Conservation (phyloP, 352 stramenopile genomes). For the Globisporangium viniferum region DNA sequence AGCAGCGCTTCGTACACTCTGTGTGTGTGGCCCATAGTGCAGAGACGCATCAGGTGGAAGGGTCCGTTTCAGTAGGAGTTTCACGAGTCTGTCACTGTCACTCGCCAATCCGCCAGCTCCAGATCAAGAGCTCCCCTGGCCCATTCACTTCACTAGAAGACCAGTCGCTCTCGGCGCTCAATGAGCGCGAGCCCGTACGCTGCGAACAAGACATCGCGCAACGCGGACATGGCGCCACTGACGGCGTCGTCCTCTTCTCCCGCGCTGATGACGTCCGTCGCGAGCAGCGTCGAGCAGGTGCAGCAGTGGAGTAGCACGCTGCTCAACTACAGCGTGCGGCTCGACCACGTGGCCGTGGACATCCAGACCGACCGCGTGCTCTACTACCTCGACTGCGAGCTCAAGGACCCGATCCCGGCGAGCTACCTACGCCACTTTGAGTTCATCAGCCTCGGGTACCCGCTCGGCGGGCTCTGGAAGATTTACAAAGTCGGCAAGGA, state of each 20-base stretch:
- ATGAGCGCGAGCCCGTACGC: neutral
- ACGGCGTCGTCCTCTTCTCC: neutral
- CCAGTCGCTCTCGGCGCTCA: neutral
- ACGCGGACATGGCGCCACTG: neutral
- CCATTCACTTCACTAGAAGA: neutral
- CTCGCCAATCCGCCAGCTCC: neutral
- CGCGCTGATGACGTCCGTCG: neutral
- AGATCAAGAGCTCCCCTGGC: neutral
- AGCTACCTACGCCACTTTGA: conserved; percentile 30
- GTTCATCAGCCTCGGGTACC: conserved; percentile 47
- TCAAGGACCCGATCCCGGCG: conserved; percentile 34
- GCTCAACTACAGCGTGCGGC: conserved; percentile 31
- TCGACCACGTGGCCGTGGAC: conserved; percentile 49
- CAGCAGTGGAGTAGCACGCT: conserved; percentile 47
- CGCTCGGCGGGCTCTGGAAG: conserved; percentile 54
- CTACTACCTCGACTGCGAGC: conserved; percentile 44
- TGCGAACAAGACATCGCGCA: conserved; percentile 1
- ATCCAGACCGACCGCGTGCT: conserved; percentile 45
- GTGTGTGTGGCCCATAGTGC: no score
- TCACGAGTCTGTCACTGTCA: neutral
- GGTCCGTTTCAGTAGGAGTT: neutral
- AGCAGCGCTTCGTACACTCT: no score
- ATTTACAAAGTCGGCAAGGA: conserved; percentile 31
- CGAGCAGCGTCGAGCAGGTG: conserved; percentile 18
- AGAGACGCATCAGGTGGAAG: neutral